Evolutionary conservation across 2,329 filamentous ascomycete species (phyloP).

Genomic region (Decorospora gaudefroyi): DNA sequence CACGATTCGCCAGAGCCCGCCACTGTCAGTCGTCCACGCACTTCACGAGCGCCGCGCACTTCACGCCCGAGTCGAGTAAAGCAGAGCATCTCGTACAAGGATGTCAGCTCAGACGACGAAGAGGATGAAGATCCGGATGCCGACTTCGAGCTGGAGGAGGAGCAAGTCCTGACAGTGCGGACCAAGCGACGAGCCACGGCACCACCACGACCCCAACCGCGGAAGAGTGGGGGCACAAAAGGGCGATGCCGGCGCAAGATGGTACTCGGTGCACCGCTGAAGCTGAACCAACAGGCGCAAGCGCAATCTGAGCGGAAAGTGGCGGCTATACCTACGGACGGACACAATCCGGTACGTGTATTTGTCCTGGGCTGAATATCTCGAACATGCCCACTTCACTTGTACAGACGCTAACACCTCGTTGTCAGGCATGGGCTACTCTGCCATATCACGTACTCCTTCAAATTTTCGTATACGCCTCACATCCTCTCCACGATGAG

Average conservation of each 20-base stretch:
- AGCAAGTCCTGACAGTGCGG: constrained; percentile 19
- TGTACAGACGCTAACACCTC: background rate
- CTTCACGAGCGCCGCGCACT: constrained; percentile 13
- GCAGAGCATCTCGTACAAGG: constrained; percentile 39
- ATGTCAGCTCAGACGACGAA: constrained; percentile 36
- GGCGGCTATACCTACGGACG: constrained; percentile 33
- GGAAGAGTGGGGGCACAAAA: constrained; percentile 12
- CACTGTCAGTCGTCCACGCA: constrained; percentile 2
- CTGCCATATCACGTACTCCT: constrained; percentile 72
- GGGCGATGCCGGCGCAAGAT: constrained; percentile 18
- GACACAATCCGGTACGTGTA: constrained; percentile 23
- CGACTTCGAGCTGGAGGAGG: constrained; percentile 31
- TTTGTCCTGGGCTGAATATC: no score
- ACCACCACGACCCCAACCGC: constrained; percentile 15
- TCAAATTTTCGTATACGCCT: constrained; percentile 71
- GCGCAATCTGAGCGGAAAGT: constrained; percentile 5
- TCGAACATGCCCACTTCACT: fast-evolving
- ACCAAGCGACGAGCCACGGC: constrained; percentile 13
- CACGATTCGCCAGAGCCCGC: constrained; percentile 9
- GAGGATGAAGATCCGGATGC: constrained; percentile 27
- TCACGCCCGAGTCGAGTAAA: constrained; percentile 20
- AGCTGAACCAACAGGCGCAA: constrained; percentile 21
- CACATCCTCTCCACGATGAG: constrained; percentile 60
- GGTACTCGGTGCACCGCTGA: constrained; percentile 35
- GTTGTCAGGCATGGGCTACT: constrained; percentile 27